Conservation (phyloP, 2,329 filamentous ascomycete species). For the Simplicillium aogashimaense region DNA sequence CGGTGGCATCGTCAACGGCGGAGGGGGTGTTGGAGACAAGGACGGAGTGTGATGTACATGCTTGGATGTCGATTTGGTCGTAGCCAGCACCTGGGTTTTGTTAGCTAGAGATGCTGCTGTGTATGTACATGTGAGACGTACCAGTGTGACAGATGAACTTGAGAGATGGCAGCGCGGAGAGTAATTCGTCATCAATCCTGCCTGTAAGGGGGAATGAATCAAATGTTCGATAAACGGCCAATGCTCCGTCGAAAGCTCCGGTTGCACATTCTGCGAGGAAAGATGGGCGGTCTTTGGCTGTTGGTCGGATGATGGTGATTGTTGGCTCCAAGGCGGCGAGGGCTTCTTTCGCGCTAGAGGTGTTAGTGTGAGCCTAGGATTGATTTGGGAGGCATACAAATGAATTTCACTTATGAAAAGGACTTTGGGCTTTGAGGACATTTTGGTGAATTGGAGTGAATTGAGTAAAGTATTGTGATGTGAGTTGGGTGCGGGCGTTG, state of each 20-base stretch:
- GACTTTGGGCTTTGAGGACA: conserved; percentile 27
- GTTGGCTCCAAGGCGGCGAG: conserved; percentile 53
- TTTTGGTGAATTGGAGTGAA: too few relatives aligned
- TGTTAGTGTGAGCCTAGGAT: background rate
- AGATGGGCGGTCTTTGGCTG: conserved; percentile 49
- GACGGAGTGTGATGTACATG: conserved; percentile 57
- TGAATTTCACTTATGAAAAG: conserved; percentile 27
- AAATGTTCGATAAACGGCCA: conserved; percentile 64
- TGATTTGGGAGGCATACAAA: conserved; percentile 18
- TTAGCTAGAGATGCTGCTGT: background rate
- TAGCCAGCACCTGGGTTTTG: conserved; percentile 62
- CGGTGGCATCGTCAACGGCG: conserved; percentile 73
- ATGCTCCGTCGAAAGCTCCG: conserved; percentile 55
- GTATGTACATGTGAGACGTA: conserved; percentile 16
- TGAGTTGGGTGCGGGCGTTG: background rate
- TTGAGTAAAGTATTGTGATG: too few relatives aligned
- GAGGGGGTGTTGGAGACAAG: conserved; percentile 74
- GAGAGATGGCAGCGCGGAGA: conserved; percentile 45
- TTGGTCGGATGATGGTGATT: conserved; percentile 55
- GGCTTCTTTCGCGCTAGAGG: conserved; percentile 48
- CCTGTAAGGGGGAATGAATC: conserved; percentile 55
- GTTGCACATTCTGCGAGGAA: conserved; percentile 60
- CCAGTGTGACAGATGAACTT: conserved; percentile 52
- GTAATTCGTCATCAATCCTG: conserved; percentile 58
- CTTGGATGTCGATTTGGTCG: conserved; percentile 67